Evolutionary conservation across 139 green algal genomes (phyloP).

Genomic region (Closterium sp.): DNA sequence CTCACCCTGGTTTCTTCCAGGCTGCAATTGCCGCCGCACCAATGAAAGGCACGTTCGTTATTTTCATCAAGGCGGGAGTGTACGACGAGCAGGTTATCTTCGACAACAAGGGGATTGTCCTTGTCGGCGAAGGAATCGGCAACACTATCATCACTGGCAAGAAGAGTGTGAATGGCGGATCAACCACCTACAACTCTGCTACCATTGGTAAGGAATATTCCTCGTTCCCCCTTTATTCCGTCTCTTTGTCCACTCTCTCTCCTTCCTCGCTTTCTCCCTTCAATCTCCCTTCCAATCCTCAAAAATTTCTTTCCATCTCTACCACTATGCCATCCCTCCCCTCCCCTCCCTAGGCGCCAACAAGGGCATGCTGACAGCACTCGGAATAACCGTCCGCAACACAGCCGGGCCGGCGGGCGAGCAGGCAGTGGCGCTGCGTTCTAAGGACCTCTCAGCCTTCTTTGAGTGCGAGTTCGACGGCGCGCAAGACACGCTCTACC

Average conservation of each 20-base stretch:
- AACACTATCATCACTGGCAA: background rate
- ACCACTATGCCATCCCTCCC: background rate
- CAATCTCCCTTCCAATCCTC: too few relatives aligned
- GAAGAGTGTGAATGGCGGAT: background rate
- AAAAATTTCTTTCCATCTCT: background rate
- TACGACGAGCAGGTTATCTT: background rate
- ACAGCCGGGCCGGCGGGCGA: background rate
- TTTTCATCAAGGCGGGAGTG: background rate
- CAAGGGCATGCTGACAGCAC: background rate
- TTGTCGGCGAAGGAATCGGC: background rate
- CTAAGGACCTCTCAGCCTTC: background rate
- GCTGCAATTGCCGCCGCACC: background rate
- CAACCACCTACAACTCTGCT: background rate
- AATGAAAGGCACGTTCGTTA: background rate
- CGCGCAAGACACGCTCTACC: conserved; percentile 14
- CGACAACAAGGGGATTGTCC: background rate
- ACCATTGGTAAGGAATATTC: background rate
- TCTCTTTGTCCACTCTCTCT: background rate
- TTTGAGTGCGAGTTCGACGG: background rate
- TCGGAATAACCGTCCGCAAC: background rate
- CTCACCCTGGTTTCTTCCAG: background rate
- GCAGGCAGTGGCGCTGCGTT: background rate
- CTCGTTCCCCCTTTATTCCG: background rate
- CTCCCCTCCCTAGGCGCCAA: background rate
- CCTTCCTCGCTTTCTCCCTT: too few relatives aligned